Percentiles rank a stretch among this genome's conserved stretches.
These are phyloP conservation scores for Sarcomyxa edulis DNA, from an alignment of 768 basidiomycete species.

Conservation along the genomic window DNA sequence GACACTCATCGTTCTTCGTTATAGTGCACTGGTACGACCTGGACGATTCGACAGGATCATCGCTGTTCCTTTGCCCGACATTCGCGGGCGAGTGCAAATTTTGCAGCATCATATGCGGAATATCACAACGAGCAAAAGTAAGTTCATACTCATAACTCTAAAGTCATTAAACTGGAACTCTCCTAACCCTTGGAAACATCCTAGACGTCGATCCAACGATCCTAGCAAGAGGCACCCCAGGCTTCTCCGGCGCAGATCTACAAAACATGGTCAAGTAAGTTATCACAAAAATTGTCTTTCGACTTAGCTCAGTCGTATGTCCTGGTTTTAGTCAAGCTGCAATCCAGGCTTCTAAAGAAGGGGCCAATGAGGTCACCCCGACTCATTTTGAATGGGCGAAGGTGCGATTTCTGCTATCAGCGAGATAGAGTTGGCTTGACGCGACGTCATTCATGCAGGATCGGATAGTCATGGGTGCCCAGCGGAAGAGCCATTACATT, in stretches of 20 bases:
- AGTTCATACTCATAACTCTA: slow-evolving; percentile 11
- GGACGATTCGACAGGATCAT: slow-evolving; percentile 95
- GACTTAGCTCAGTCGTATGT: slow-evolving; percentile 3
- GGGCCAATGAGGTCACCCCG: slow-evolving; percentile 60
- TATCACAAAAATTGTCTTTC: no score
- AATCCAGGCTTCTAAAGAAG: slow-evolving; percentile 89
- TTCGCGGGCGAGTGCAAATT: slow-evolving; percentile 91
- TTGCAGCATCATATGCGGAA: slow-evolving; percentile 86
- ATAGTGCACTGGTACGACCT: slow-evolving; percentile 88
- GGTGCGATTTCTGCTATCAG: slow-evolving; percentile 33
- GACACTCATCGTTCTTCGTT: slow-evolving; percentile 7
- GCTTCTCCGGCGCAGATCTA: slow-evolving; percentile 95
- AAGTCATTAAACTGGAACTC: no score
- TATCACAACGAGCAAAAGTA: slow-evolving; percentile 59
- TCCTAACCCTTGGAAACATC: no score
- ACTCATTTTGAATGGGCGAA: slow-evolving; percentile 98
- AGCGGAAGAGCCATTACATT: slow-evolving; percentile 86
- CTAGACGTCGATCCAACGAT: slow-evolving; percentile 80
- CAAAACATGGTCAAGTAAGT: slow-evolving; percentile 95
- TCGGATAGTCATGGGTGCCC: slow-evolving; percentile 95
- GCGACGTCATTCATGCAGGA: slow-evolving; percentile 44
- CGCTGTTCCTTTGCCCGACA: slow-evolving; percentile 90
- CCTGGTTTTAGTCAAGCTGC: slow-evolving; percentile 86
- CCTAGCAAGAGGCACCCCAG: slow-evolving; percentile 90
- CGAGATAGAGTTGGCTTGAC: background rate